These are phyloP conservation scores for Penicillium sp. DNA, from an alignment of 2,329 filamentous ascomycete species.

Conservation along the genomic window DNA sequence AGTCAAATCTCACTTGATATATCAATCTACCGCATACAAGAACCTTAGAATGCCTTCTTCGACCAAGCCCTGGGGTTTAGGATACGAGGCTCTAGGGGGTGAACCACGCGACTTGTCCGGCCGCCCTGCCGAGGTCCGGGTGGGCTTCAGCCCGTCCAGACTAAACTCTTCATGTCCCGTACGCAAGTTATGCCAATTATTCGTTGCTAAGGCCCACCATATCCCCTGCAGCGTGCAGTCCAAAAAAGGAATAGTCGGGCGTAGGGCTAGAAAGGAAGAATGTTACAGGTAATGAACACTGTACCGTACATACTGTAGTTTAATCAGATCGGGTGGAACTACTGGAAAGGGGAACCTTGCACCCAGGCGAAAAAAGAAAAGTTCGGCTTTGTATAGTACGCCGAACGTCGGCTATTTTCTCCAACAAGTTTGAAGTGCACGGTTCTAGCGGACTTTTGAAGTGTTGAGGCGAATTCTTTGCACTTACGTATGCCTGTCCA, in stretches of 20 bases:
- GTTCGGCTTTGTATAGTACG: not conserved
- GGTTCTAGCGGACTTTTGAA: not conserved
- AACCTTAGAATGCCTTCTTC: not conserved
- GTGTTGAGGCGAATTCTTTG: not conserved
- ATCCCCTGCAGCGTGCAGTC: not conserved
- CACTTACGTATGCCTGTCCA: too few species aligned
- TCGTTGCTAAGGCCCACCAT: not conserved
- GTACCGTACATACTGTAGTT: not conserved
- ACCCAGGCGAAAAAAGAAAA: not conserved
- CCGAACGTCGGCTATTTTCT: not conserved
- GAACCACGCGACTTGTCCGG: constrained; percentile 13
- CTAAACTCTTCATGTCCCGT: constrained; percentile 10
- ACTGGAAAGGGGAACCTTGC: not conserved
- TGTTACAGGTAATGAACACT: not conserved
- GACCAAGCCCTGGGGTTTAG: not conserved
- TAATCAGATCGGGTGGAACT: not conserved
- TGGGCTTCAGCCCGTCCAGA: constrained; percentile 7
- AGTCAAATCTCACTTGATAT: not conserved
- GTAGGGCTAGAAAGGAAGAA: not conserved
- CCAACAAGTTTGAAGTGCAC: not conserved
- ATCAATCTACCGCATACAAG: too few species aligned
- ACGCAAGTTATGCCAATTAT: not conserved
- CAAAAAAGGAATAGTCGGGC: not conserved
- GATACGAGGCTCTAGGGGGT: not conserved
- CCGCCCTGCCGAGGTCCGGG: constrained; percentile 17